phyloP scores from a whole-genome alignment of 2,329 filamentous ascomycete genomes.

The Aureobasidium namibiae region DNA sequence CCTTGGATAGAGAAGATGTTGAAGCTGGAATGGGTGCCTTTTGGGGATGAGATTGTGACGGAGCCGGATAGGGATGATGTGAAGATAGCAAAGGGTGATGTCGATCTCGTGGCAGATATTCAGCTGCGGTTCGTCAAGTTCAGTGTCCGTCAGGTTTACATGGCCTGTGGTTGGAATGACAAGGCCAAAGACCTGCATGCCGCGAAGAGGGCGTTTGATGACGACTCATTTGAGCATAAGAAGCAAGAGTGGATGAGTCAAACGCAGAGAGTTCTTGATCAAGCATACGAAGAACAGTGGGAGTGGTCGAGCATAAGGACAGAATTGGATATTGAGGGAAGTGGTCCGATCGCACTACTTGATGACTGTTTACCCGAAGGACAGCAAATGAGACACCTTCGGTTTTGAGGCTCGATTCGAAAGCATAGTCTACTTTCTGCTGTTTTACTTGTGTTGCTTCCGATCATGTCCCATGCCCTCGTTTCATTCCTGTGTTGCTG shows the following conservation, averaged over 20 bases:
- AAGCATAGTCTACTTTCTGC: too few relatives aligned
- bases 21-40: slow-evolving; percentile 6
- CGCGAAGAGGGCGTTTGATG: background rate
- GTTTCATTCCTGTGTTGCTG: too few relatives aligned
- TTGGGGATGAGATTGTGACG: background rate
- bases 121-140: background rate
- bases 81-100: background rate
- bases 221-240: background rate
- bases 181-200: slow-evolving; percentile 15
- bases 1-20: background rate
- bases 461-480: too few relatives aligned
- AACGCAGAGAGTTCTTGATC: too few relatives aligned
- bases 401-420: too few relatives aligned
- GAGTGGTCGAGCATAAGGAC: too few relatives aligned
- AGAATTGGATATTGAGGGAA: too few relatives aligned
- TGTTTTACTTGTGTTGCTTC: too few relatives aligned
- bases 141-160: background rate
- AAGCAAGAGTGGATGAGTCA: background rate
- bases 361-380: too few relatives aligned
- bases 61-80: background rate
- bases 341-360: too few relatives aligned
- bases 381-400: too few relatives aligned
- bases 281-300: too few relatives aligned
- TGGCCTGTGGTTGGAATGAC: background rate
- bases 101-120: background rate